Evolutionary conservation across 192 early-diverging fungal species (phyloP), one percentile per base, ranked within the genome.

Genomic region (Thamnidium elegans): DNA sequence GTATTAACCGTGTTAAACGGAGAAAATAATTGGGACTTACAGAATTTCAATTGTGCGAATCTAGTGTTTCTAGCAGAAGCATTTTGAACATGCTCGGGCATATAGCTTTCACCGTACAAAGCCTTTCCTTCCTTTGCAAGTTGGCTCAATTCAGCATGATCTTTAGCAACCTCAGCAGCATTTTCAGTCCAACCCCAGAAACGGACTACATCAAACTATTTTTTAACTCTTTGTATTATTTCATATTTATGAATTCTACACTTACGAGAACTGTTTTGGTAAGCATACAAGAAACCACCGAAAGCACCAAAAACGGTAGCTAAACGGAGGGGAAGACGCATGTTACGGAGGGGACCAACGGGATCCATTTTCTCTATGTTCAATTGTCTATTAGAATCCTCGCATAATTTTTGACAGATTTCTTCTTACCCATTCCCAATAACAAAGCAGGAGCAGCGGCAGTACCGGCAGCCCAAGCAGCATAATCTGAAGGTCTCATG

Each of bases 161-260:
- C 84, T 78, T 74, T 86, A 56, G 76, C 81, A 34, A 85, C 86
- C 76, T 98, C 96, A 45, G 82, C 77, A 45, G 74, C 75, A 75
- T 98, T 98, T 75, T 98, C 96, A 21, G 73, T 76, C 80, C 88
- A 89, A 31, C 96, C 96, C 89, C 89, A 94, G 82, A 98, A 98
- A 68, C 95, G 86, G 47, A 88, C 89, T 92, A 70, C 9, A 51
- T 39, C 47, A 58, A 55, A 42, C 30, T 48, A 17, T 43, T 53
- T 11, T 10, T 11, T 31, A 63, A 46, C 50, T 3, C 45, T 39
- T 34, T 45, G 19, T 6, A n/a, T 62, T 8, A 5, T 31, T 65
- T 43, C 59, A 30, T 6, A 15, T 14, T 23, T 42, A 58, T n/a
- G 26, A 52, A 19, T 13, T 34, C 1, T 42, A 14, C 9, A 83